These are phyloP conservation scores for Phialophora verrucosa DNA, from an alignment of 2,329 filamentous ascomycete genomes.

Conservation along the genomic window DNA sequence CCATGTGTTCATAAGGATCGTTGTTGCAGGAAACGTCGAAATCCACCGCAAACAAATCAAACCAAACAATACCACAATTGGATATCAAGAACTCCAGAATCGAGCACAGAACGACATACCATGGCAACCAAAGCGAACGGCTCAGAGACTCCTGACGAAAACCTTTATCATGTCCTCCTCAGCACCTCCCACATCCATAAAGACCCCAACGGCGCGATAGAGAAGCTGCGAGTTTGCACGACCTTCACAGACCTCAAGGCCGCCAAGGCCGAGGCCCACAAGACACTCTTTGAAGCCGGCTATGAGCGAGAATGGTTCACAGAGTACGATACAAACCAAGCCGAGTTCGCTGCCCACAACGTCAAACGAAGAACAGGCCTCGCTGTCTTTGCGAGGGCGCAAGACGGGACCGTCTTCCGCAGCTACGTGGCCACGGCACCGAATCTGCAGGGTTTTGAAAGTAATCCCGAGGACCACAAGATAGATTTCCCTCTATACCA, in stretches of 20 bases:
- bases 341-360: conserved; percentile 31
- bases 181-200: conserved; percentile 38
- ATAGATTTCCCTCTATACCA: conserved; percentile 41
- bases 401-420: conserved; percentile 41
- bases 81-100: not conserved
- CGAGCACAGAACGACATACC: conserved; percentile 4
- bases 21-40: not conserved
- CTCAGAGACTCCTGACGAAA: conserved; percentile 16
- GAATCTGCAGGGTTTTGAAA: conserved; percentile 31
- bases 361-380: conserved; percentile 38
- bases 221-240: conserved; percentile 41
- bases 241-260: conserved; percentile 39
- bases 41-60: not conserved
- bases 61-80: not conserved
- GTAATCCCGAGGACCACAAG: conserved; percentile 38
- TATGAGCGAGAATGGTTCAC: conserved; percentile 43
- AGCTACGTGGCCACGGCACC: conserved; percentile 40
- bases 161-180: conserved; percentile 42
- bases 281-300: conserved; percentile 42
- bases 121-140: conserved; percentile 30
- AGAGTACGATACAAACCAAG: conserved; percentile 37
- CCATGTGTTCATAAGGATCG: not conserved
- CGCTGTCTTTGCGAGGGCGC: conserved; percentile 38
- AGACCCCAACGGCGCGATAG: conserved; percentile 40
- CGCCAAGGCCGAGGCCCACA: conserved; percentile 41